Conservation (phyloP, 139 green algal genomes). For the Pleodorina starrii region DNA sequence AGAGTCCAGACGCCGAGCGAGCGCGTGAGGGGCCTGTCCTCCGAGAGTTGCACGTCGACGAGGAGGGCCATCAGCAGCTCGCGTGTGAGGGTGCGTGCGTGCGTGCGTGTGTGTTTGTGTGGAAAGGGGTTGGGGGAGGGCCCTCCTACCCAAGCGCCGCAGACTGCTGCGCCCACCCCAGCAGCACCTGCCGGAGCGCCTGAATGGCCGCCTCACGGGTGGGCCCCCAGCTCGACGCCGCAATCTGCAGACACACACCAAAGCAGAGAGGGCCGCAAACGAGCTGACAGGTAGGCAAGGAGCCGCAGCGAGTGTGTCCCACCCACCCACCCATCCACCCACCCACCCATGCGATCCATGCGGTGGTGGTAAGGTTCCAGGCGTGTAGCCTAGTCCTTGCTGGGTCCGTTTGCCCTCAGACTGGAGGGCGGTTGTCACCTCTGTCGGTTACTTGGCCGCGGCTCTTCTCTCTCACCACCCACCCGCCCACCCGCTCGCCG, state of each 20-base stretch:
- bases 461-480: background rate
- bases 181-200: background rate
- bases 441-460: too few species aligned
- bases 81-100: too few species aligned
- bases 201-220: background rate
- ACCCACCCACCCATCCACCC: background rate
- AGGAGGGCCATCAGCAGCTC: too few species aligned
- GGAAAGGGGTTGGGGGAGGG: too few species aligned
- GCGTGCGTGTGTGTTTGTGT: too few species aligned
- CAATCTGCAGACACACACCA: background rate
- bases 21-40: too few species aligned
- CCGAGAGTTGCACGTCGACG: too few species aligned
- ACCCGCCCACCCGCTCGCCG: background rate
- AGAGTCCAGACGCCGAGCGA: too few species aligned
- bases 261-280: background rate
- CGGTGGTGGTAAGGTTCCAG: background rate
- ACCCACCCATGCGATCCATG: background rate
- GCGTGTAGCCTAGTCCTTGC: background rate
- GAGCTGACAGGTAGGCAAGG: background rate
- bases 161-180: too few species aligned
- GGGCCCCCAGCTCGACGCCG: background rate
- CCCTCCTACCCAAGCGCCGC: too few species aligned
- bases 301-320: background rate
- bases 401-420: background rate
- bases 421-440: too few species aligned